These are phyloP conservation scores for Ogataea polymorpha DNA, from an alignment of 805 yeast species.

Conservation along the genomic window DNA sequence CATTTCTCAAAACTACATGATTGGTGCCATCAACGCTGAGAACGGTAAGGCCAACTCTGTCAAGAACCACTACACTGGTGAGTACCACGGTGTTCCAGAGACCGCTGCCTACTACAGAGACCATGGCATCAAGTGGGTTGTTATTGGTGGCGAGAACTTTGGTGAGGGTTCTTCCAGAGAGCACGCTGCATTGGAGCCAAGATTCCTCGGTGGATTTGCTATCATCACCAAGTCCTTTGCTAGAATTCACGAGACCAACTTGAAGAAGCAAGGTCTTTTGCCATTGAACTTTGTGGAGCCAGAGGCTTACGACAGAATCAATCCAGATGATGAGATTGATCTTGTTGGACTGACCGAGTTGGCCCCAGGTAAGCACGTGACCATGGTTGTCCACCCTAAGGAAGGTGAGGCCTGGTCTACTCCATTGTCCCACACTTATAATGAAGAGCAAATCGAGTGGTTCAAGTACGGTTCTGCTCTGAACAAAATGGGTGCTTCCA, in stretches of 20 bases:
- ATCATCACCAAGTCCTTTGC: slow-evolving; percentile 97
- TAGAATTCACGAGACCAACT: slow-evolving; percentile 98
- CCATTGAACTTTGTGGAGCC: slow-evolving; percentile 91
- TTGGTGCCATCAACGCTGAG: slow-evolving; percentile 98
- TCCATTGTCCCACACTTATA: slow-evolving; percentile 94
- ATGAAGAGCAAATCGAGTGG: slow-evolving; percentile 97
- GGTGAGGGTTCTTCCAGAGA: slow-evolving; percentile 99
- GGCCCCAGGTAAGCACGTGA: slow-evolving; percentile 91
- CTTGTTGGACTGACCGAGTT: slow-evolving; percentile 77
- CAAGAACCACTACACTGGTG: slow-evolving; percentile 88
- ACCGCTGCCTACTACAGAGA: slow-evolving; percentile 94
- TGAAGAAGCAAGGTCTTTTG: slow-evolving; percentile 98
- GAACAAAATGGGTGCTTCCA: slow-evolving; percentile 66
- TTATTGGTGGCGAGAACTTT: slow-evolving; percentile 96
- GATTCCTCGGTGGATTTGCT: slow-evolving; percentile 98
- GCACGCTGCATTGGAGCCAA: slow-evolving; percentile 99
- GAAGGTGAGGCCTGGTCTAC: slow-evolving; percentile 85
- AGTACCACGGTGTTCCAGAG: slow-evolving; percentile 93
- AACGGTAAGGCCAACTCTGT: slow-evolving; percentile 91
- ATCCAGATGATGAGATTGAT: slow-evolving; percentile 87
- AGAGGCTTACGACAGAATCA: slow-evolving; percentile 90
- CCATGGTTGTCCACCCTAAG: slow-evolving; percentile 68
- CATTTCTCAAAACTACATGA: slow-evolving; percentile 98
- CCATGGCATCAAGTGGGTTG: slow-evolving; percentile 92
- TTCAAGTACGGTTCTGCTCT: slow-evolving; percentile 98